Evolutionary conservation across 768 basidiomycete species (phyloP).

Genomic region (Rhizopogon vinicolor): DNA sequence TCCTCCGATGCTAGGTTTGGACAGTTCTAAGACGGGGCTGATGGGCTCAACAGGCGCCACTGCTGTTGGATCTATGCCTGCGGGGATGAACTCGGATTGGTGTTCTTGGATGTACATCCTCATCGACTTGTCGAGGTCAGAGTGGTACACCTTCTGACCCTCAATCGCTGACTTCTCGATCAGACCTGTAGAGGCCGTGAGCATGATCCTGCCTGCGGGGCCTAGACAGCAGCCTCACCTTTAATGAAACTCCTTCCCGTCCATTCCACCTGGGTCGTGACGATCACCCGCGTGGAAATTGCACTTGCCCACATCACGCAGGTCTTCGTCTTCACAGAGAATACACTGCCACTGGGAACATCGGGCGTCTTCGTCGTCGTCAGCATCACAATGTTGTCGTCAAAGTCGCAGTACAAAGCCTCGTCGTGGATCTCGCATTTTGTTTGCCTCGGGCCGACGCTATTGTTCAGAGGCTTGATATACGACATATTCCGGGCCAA

Average conservation of each 20-base stretch:
- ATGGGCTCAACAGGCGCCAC: slow-evolving; percentile 44
- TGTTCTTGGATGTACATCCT: slow-evolving; percentile 86
- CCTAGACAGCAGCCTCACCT: slow-evolving; percentile 39
- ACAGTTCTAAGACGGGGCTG: slow-evolving; percentile 15
- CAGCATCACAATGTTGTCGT: slow-evolving; percentile 74
- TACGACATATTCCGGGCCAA: slow-evolving; percentile 91
- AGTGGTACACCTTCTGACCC: slow-evolving; percentile 85
- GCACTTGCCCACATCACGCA: slow-evolving; percentile 93
- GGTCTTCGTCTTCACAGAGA: slow-evolving; percentile 90
- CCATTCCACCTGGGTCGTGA: slow-evolving; percentile 94
- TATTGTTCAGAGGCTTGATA: slow-evolving; percentile 86
- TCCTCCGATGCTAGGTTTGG: slow-evolving; percentile 7
- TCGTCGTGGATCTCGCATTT: slow-evolving; percentile 96
- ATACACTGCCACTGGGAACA: slow-evolving; percentile 90
- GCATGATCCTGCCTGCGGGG: not conserved
- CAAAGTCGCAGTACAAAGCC: slow-evolving; percentile 72
- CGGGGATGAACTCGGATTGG: slow-evolving; percentile 83
- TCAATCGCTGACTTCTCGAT: slow-evolving; percentile 91
- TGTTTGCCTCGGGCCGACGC: slow-evolving; percentile 90
- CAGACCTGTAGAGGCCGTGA: slow-evolving; percentile 53
- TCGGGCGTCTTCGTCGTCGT: slow-evolving; percentile 94
- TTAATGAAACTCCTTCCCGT: slow-evolving; percentile 96
- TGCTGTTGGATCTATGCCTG: slow-evolving; percentile 60
- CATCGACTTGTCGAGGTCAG: slow-evolving; percentile 81
- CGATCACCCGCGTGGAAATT: slow-evolving; percentile 71